A percentile compares a stretch with the other conserved stretches of the same genome.
These are phyloP conservation scores for Rhodotorula babjevae DNA, from an alignment of 768 basidiomycete genomes.

Conservation along the genomic window DNA sequence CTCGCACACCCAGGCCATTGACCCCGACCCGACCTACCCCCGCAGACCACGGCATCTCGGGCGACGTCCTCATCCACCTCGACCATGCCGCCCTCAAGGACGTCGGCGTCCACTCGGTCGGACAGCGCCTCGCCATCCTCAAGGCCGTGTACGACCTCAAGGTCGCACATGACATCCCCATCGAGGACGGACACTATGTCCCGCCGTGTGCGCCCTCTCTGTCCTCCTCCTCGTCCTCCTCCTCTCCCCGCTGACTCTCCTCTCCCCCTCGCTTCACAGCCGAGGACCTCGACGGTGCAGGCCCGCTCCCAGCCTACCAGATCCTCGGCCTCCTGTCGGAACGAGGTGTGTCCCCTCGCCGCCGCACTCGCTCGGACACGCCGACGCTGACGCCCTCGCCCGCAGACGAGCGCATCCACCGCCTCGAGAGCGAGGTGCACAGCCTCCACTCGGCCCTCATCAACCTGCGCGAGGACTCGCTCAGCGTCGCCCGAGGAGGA, in stretches of 20 bases:
- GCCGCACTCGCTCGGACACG: not conserved
- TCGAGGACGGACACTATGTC: constrained; percentile 77
- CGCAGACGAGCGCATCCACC: constrained; percentile 63
- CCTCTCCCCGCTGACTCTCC: not conserved
- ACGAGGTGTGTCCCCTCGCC: constrained; percentile 15
- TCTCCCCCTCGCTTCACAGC: not conserved
- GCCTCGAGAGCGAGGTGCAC: constrained; percentile 73
- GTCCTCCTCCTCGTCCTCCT: not conserved
- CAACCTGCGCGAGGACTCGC: constrained; percentile 36
- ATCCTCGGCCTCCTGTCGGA: constrained; percentile 23
- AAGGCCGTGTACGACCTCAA: constrained; percentile 89
- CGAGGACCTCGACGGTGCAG: constrained; percentile 22
- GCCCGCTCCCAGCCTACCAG: constrained; percentile 1
- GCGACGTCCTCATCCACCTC: constrained; percentile 78
- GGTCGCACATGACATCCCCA: constrained; percentile 71
- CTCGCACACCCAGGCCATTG: not conserved
- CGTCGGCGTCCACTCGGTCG: constrained; percentile 80
- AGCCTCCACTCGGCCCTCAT: constrained; percentile 60
- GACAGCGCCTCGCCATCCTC: constrained; percentile 84
- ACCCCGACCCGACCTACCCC: not conserved
- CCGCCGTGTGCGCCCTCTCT: constrained; percentile 63
- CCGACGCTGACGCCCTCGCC: not conserved
- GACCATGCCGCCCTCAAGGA: constrained; percentile 79
- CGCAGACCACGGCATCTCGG: constrained; percentile 83
- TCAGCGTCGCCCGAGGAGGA: constrained; percentile 23